Percentiles rank a stretch among this genome's conserved stretches.
Conservation (phyloP, 768 basidiomycete genomes). For the Suillus subaureus region DNA sequence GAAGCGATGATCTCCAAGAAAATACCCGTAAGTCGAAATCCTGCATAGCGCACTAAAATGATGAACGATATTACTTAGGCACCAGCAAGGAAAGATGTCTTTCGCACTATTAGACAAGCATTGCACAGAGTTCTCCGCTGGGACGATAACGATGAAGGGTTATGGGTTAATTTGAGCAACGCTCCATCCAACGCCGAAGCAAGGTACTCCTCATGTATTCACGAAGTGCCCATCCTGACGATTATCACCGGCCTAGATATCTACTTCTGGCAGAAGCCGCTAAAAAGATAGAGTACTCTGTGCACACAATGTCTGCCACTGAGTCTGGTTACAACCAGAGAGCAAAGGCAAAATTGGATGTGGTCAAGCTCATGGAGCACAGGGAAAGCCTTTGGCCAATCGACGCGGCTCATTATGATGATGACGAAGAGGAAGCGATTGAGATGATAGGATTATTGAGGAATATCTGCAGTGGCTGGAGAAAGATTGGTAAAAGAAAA, state of each 20-base stretch:
- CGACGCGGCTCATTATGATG: conserved; percentile 27
- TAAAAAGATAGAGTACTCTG: conserved; percentile 48
- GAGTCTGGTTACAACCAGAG: conserved; percentile 49
- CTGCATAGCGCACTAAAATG: not conserved
- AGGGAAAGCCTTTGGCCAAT: conserved; percentile 23
- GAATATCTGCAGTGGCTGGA: conserved; percentile 2
- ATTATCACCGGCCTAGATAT: conserved; percentile 33
- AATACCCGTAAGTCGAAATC: conserved; percentile 36
- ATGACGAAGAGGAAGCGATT: conserved; percentile 41
- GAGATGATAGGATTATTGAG: conserved; percentile 4
- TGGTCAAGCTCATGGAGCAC: conserved; percentile 35
- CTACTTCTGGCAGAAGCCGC: conserved; percentile 44
- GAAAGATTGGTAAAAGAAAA: conserved; percentile 1
- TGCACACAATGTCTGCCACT: conserved; percentile 53
- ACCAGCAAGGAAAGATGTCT: conserved; percentile 36
- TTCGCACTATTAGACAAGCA: conserved; percentile 42
- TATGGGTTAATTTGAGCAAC: conserved; percentile 30
- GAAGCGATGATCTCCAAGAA: conserved; percentile 45
- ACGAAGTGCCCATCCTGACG: not conserved
- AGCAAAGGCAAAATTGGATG: conserved; percentile 32
- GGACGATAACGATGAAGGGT: conserved; percentile 23
- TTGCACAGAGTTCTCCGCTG: conserved; percentile 40
- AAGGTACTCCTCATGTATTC: conserved; percentile 21
- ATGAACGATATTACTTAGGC: conserved; percentile 25
- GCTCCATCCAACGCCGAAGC: conserved; percentile 19